A percentile compares a stretch with the other conserved stretches of the same genome.
Evolutionary conservation across 2,329 filamentous ascomycete species (phyloP).

Genomic region (Fusarium sp.): DNA sequence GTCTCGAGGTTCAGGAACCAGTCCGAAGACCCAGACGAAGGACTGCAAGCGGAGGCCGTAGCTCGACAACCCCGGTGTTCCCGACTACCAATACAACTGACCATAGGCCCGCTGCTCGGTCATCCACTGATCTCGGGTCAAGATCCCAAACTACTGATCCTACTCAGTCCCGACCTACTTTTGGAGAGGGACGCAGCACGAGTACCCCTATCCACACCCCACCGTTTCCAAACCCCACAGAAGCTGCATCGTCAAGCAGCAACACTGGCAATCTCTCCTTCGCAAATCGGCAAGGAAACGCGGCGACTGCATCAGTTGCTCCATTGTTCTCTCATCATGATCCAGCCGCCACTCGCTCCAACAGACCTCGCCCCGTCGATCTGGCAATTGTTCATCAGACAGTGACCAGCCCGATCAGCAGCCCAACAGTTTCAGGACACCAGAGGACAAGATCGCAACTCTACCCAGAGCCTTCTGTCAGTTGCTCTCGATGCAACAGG

Average conservation of each 20-base stretch:
- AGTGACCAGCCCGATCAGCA: slow-evolving; percentile 48
- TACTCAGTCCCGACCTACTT: slow-evolving; percentile 52
- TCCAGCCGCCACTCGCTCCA: slow-evolving; percentile 31
- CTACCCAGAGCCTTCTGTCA: slow-evolving; percentile 77
- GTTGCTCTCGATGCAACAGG: slow-evolving; percentile 77
- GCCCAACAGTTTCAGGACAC: slow-evolving; percentile 50
- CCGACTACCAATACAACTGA: slow-evolving; percentile 56
- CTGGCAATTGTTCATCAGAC: slow-evolving; percentile 53
- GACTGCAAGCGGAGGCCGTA: slow-evolving; percentile 66
- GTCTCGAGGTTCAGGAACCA: slow-evolving; percentile 49
- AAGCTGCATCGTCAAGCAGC: slow-evolving; percentile 30
- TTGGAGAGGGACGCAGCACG: slow-evolving; percentile 57
- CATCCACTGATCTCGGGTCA: slow-evolving; percentile 71
- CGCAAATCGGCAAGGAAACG: slow-evolving; percentile 50
- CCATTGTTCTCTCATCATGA: slow-evolving; percentile 37
- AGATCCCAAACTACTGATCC: slow-evolving; percentile 56
- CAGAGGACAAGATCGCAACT: slow-evolving; percentile 60
- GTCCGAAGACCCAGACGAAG: slow-evolving; percentile 55
- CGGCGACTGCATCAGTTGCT: slow-evolving; percentile 7
- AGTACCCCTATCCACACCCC: slow-evolving; percentile 51
- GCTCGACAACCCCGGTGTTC: slow-evolving; percentile 61
- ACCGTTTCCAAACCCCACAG: slow-evolving; percentile 37
- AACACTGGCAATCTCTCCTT: slow-evolving; percentile 50
- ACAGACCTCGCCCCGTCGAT: slow-evolving; percentile 53
- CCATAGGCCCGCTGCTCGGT: slow-evolving; percentile 65